phyloP scores from a whole-genome alignment of 1,284 basidiomycete species.

The Pisolithus thermaeus region DNA sequence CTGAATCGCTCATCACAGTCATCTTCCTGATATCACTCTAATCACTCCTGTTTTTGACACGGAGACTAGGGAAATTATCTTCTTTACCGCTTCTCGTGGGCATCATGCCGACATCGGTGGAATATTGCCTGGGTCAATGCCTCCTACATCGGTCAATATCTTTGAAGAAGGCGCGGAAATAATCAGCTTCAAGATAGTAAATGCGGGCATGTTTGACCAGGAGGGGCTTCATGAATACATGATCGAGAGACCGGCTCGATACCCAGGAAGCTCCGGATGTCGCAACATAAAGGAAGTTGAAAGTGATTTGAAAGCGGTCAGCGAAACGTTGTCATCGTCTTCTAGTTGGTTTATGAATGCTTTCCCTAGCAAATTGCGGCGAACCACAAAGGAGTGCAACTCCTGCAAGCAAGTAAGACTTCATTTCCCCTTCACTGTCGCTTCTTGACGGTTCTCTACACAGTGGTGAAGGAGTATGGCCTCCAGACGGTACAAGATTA shows the following conservation, averaged over 20 bases:
- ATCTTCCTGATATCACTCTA: constrained; percentile 83
- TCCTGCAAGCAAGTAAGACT: constrained; percentile 65
- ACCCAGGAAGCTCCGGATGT: constrained; percentile 80
- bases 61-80: constrained; percentile 68
- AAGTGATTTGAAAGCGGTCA: constrained; percentile 85
- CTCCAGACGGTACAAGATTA: constrained; percentile 87
- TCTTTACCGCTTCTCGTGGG: constrained; percentile 87
- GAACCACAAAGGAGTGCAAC: constrained; percentile 88
- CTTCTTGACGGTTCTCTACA: constrained; percentile 1
- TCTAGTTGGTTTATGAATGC: not conserved
- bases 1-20: constrained; percentile 30
- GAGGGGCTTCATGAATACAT: constrained; percentile 74
- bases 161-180: constrained; percentile 95
- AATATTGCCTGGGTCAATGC: constrained; percentile 88
- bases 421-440: constrained; percentile 14
- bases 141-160: constrained; percentile 84
- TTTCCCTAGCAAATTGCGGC: constrained; percentile 83
- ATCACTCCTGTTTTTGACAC: constrained; percentile 85
- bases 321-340: constrained; percentile 17
- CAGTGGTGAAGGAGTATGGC: constrained; percentile 84
- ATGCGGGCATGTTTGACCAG: constrained; percentile 74
- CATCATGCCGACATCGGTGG: constrained; percentile 81
- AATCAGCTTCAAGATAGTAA: constrained; percentile 89
- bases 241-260: constrained; percentile 81
- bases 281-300: constrained; percentile 85